Base-by-base conservation (phyloP, 2,329 filamentous ascomycete genomes). In the Diaporthe caulivora region DNA sequence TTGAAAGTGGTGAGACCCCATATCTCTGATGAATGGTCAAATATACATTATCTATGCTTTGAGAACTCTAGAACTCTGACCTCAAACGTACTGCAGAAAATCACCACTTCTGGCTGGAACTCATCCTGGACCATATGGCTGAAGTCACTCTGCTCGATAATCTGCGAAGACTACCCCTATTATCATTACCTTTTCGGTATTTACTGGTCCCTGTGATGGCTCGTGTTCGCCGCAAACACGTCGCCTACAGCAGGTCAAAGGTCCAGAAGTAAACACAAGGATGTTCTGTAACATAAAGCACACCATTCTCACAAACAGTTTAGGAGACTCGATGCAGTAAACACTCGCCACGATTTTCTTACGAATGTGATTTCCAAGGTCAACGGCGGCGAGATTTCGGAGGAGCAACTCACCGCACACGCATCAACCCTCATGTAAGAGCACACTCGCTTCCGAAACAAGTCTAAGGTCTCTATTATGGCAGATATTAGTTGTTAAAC, bases 41-140 rank as follows among this genome's bases (percentile, higher is more conserved):
- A n/a, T n/a, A n/a, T n/a, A n/a, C n/a, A n/a, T n/a, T n/a, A n/a
- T n/a, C n/a, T n/a, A n/a, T n/a, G n/a, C n/a, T n/a, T n/a, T n/a
- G n/a, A n/a, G n/a, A n/a, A n/a, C n/a, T n/a, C n/a, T n/a, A n/a
- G 11, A 1, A 34, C 13, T 55, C 53, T 55, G 29, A 55, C 29
- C 10, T 10, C 53, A 34, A 34, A 11, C 9, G 21, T 31, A 17
- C 18, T 9, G 21, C 49, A 78, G 78, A 71, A 4, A 72, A 78
- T 70, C 77, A 76, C 2, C 80, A 81, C 73, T 77, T 76, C 62
- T 82, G 80, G 80, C 68, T 74, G 10, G 74, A 77, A 2, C 53
- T 78, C 5, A 78, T 81, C 34, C 42, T 78, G 13, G 69, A 76
- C 3, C 77, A 78, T 73, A 74, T 80, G 21, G 73, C 71, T 44